phyloP scores from a whole-genome alignment of 2,329 filamentous ascomycete genomes.

The Pseudocercospora macadamiae region DNA sequence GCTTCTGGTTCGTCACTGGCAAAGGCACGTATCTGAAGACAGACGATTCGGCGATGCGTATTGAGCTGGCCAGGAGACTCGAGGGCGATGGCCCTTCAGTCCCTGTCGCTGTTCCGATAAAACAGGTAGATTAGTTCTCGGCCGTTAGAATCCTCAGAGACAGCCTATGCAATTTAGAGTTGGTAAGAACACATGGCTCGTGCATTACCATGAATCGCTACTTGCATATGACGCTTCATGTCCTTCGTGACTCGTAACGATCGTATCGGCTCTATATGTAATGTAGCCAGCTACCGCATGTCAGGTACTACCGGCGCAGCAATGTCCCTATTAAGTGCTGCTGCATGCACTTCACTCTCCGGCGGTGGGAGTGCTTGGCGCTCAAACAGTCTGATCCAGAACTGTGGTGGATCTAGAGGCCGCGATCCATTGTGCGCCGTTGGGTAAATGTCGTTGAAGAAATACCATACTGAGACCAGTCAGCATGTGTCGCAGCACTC shows the following conservation, averaged over 20 bases:
- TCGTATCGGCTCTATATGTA: background rate
- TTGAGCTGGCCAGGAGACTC: conserved; percentile 24
- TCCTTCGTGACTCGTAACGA: conserved; percentile 5
- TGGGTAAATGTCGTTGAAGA: conserved; percentile 95
- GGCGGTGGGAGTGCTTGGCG: conserved; percentile 35
- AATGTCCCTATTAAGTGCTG: conserved; percentile 35
- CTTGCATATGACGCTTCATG: background rate
- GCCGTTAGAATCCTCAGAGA: background rate
- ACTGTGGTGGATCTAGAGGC: conserved; percentile 84
- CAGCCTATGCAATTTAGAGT: background rate
- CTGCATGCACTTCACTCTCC: conserved; percentile 35
- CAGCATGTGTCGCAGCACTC: background rate
- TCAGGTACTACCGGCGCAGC: conserved; percentile 35
- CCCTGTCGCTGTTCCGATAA: background rate
- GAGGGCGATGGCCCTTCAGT: conserved; percentile 11
- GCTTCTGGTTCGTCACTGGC: conserved; percentile 57
- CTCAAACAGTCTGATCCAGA: conserved; percentile 87
- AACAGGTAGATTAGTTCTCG: background rate
- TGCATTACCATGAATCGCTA: background rate
- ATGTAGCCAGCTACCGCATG: conserved; percentile 18
- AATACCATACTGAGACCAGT: conserved; percentile 75
- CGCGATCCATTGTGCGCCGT: conserved; percentile 81
- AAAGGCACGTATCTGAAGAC: conserved; percentile 40
- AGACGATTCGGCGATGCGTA: conserved; percentile 27
- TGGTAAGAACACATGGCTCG: background rate